Base-by-base conservation (phyloP, 768 basidiomycete genomes). In the Podaxis sp. region DNA sequence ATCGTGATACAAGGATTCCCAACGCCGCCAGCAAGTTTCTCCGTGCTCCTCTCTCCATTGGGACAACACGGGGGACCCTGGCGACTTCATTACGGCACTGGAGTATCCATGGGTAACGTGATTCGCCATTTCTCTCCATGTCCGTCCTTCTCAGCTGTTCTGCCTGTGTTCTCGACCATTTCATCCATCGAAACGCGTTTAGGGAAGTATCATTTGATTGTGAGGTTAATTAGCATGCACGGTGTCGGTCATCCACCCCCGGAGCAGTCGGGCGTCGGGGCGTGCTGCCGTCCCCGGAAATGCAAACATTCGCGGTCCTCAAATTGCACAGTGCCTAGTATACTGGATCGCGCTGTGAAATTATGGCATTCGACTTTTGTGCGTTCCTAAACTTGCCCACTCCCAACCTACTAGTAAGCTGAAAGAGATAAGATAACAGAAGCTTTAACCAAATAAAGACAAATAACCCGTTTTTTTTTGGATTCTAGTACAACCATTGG, bases 381-480 rank as follows among this genome's bases (percentile, higher is more conserved):
- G 49, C 49, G 8, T 50, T 50, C 1, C 24, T 50, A 24, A 22
- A 24, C 19, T 5, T 24, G 8, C 3, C 15, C 6, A 7, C 25
- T 50, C 24, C 22, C 7, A 13, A 11, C 7, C 33, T 8, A 22
- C 46, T 19, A 27, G 13, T 2, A 24, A 24, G 12, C 9, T 15
- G 24, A 22, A 36, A 24, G 43, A 49, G 57, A 59, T 50, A 50
- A 59, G 58, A 60, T 60, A 60, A 53, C 40, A 4, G 17, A 50
- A 29, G 57, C 36, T 38, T 6, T 9, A 59, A 47, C 8, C 50
- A 60, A 60, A 29, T 13, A 53, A 41, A 9, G 6, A 41, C 51
- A 52, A 60, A 60, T 13, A 60, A 11, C 6, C 22, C 29, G 22
- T 29, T 60, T 60, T 60, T 60, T 60, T 60, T 59, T 37, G 57